Conservation (phyloP, 2,329 filamentous ascomycete species). For the Septoria linicola region DNA sequence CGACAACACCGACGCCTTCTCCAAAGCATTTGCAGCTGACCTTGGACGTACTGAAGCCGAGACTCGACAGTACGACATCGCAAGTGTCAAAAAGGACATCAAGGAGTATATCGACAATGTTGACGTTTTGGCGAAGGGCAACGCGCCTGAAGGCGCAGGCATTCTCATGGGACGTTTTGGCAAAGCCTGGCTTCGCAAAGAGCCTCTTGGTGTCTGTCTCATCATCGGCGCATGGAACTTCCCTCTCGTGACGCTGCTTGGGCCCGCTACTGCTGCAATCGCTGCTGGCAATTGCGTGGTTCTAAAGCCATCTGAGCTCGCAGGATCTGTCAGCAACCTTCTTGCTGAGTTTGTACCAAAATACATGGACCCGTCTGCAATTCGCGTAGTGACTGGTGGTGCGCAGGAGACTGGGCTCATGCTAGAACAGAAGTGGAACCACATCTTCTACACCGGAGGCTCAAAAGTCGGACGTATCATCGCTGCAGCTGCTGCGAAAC, state of each 20-base stretch:
- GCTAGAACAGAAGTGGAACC: slow-evolving; percentile 86
- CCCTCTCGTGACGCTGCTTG: slow-evolving; percentile 73
- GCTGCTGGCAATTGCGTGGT: slow-evolving; percentile 82
- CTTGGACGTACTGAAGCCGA: slow-evolving; percentile 17
- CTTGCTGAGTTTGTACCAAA: slow-evolving; percentile 72
- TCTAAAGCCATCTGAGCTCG: slow-evolving; percentile 81
- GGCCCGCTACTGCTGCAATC: slow-evolving; percentile 80
- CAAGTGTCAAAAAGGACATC: slow-evolving; percentile 16
- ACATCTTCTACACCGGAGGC: slow-evolving; percentile 79
- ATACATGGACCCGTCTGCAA: slow-evolving; percentile 73
- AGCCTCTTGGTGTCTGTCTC: slow-evolving; percentile 76
- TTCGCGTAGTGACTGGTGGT: slow-evolving; percentile 72
- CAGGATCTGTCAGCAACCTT: slow-evolving; percentile 71
- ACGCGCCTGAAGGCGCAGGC: slow-evolving; percentile 13
- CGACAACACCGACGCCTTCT: slow-evolving; percentile 14
- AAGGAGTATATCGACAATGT: slow-evolving; percentile 17
- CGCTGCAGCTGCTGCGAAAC: slow-evolving; percentile 64
- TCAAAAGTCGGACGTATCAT: slow-evolving; percentile 70
- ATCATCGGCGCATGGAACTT: slow-evolving; percentile 89
- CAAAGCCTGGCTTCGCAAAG: slow-evolving; percentile 73
- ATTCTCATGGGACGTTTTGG: slow-evolving; percentile 62
- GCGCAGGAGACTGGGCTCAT: slow-evolving; percentile 74
- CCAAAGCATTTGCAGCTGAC: slow-evolving; percentile 9
- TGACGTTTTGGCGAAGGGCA: slow-evolving; percentile 12
- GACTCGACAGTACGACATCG: slow-evolving; percentile 14